Percentiles rank a stretch among this genome's conserved stretches.
Evolutionary conservation across 108 stramenopile species (phyloP).

Genomic region (Fragilaria crotonensis): DNA sequence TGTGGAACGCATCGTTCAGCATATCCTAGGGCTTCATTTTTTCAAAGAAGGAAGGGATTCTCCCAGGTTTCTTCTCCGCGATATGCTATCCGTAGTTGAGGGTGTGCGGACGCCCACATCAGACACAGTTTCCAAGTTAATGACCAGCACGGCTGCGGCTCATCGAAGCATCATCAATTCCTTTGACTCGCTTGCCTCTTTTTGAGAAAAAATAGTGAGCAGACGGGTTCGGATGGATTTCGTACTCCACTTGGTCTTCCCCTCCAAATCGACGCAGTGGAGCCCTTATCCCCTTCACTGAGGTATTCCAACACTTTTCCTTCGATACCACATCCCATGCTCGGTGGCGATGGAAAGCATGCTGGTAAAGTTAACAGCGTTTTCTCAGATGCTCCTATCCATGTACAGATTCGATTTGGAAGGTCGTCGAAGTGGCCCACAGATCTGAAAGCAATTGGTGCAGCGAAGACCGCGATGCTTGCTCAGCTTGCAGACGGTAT

Average conservation of each 20-base stretch:
- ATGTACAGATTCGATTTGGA: conserved; percentile 70
- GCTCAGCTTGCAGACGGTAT: conserved; percentile 71
- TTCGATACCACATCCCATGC: conserved; percentile 60
- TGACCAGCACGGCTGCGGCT: conserved; percentile 16
- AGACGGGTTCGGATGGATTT: conserved; percentile 17
- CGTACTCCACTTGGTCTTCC: conserved; percentile 56
- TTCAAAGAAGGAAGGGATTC: conserved; percentile 11
- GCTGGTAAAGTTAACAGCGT: conserved; percentile 50
- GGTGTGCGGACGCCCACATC: conserved; percentile 17
- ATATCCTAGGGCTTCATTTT: conserved; percentile 64
- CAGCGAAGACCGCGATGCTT: conserved; percentile 86
- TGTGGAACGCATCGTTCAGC: conserved; percentile 58
- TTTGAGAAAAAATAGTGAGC: conserved; percentile 49
- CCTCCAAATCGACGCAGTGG: conserved; percentile 71
- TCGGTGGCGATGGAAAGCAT: conserved; percentile 31
- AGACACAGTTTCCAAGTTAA: not conserved
- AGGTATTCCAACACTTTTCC: conserved; percentile 78
- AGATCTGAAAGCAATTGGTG: conserved; percentile 75
- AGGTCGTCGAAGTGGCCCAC: conserved; percentile 78
- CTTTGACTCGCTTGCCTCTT: conserved; percentile 58
- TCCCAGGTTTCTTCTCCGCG: conserved; percentile 41
- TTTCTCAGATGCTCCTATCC: conserved; percentile 44
- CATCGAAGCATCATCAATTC: conserved; percentile 65
- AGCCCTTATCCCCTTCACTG: conserved; percentile 63
- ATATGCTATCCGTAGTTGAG: conserved; percentile 60